Percentiles rank a stretch among this genome's conserved stretches.
These are phyloP conservation scores for Ceratobasidium sp. DNA, from an alignment of 1,284 basidiomycete genomes.

Conservation along the genomic window DNA sequence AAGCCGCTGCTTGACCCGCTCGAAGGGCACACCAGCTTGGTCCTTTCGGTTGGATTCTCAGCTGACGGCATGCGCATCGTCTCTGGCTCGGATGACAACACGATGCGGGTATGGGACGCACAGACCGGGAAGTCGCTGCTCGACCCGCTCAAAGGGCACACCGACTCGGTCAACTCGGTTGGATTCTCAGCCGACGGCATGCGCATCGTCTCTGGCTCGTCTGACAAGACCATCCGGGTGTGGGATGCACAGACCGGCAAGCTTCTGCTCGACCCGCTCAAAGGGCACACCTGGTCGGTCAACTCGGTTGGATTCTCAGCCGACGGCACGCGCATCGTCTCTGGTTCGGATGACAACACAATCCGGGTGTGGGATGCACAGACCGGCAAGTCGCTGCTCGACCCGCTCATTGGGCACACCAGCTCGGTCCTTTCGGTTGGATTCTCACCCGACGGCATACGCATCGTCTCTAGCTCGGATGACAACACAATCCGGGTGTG, in stretches of 20 bases:
- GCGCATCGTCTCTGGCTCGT: constrained; percentile 26
- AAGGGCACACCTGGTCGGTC: no score
- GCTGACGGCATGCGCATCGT: constrained; percentile 26
- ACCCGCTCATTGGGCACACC: no score
- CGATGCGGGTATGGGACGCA: neutral
- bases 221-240: constrained; percentile 22
- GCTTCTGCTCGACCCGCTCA: neutral
- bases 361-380: no score
- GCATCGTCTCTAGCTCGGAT: no score
- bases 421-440: no score
- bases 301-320: no score
- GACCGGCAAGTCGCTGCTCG: no score
- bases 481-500: no score
- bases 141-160: constrained; percentile 14
- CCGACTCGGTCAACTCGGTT: neutral
- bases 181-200: constrained; percentile 17
- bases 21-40: neutral
- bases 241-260: constrained; percentile 15
- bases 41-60: constrained; percentile 13
- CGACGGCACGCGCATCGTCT: no score
- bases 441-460: no score
- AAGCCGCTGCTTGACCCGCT: neutral
- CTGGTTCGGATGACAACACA: no score
- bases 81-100: constrained; percentile 20
- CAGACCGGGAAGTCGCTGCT: neutral